These are phyloP conservation scores for Monosporozyma aerobia DNA, from an alignment of 805 yeast genomes.

Conservation along the genomic window DNA sequence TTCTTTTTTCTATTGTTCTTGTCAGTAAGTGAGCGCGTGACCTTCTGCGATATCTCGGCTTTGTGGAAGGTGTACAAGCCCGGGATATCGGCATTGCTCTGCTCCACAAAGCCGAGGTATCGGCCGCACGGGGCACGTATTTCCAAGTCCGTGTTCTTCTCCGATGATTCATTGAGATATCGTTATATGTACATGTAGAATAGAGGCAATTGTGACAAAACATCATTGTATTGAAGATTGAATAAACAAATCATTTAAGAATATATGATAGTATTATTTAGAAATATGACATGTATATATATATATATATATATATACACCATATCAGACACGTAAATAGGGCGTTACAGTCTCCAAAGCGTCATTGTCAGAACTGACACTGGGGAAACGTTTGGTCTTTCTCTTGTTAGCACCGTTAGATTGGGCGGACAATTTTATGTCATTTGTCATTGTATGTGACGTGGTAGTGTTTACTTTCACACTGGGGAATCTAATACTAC, in stretches of 20 bases:
- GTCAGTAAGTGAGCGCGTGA: background rate
- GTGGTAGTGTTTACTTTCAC: background rate
- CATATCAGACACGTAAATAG: conserved; percentile 17
- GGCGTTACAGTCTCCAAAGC: conserved; percentile 21
- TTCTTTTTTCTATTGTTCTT: no score
- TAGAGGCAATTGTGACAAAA: no score
- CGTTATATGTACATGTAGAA: no score
- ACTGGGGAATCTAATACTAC: background rate
- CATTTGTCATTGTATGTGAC: background rate
- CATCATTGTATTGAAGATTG: no score
- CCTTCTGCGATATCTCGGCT: conserved; percentile 1
- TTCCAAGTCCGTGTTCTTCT: no score
- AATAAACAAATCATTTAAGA: background rate
- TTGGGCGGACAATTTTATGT: background rate
- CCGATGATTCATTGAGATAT: no score
- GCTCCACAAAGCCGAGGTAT: no score
- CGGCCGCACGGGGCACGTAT: background rate
- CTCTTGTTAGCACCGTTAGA: background rate
- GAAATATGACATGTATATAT: background rate
- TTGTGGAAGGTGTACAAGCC: background rate
- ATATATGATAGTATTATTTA: background rate
- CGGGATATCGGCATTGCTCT: background rate
- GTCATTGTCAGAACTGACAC: conserved; percentile 20
- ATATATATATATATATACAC: background rate
- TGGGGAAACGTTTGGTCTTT: conserved; percentile 3